Conservation (phyloP, 495 filamentous ascomycete genomes). For the Aspergillus asperescens region DNA sequence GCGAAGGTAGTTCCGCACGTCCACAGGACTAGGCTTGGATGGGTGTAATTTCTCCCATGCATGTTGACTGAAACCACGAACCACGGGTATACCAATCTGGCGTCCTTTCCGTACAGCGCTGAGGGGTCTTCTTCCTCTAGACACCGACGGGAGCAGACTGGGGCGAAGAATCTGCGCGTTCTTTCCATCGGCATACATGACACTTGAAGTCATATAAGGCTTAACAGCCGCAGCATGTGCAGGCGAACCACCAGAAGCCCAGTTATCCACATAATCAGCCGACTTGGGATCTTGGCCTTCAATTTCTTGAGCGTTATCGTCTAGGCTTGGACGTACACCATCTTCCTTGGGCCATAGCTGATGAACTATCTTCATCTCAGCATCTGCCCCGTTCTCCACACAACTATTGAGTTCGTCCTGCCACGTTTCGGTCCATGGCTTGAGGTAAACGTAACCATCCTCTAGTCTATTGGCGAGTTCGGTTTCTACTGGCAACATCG, state of each 20-base stretch:
- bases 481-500: constrained; percentile 83
- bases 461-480: constrained; percentile 91
- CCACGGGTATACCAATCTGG: constrained; percentile 76
- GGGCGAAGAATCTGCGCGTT: constrained; percentile 78
- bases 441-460: constrained; percentile 76
- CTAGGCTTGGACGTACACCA: constrained; percentile 21
- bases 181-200: constrained; percentile 72
- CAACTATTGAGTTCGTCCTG: constrained; percentile 87
- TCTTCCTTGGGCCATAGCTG: constrained; percentile 69
- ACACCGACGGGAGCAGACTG: constrained; percentile 70
- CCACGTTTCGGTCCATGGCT: constrained; percentile 91
- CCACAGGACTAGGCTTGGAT: constrained; percentile 44
- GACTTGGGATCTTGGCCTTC: constrained; percentile 2
- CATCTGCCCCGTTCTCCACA: constrained; percentile 80
- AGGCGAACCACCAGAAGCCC: constrained; percentile 39
- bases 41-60: constrained; percentile 74
- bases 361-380: constrained; percentile 85
- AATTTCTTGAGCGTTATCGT: constrained; percentile 10
- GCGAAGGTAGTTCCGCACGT: constrained; percentile 46
- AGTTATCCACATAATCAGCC: constrained; percentile 29
- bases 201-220: constrained; percentile 63
- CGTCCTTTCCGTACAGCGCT: constrained; percentile 78
- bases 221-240: constrained; percentile 30
- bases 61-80: constrained; percentile 76
- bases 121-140: constrained; percentile 71